Conservation (phyloP, 2,329 filamentous ascomycete genomes). For the Monosporascus sp. region DNA sequence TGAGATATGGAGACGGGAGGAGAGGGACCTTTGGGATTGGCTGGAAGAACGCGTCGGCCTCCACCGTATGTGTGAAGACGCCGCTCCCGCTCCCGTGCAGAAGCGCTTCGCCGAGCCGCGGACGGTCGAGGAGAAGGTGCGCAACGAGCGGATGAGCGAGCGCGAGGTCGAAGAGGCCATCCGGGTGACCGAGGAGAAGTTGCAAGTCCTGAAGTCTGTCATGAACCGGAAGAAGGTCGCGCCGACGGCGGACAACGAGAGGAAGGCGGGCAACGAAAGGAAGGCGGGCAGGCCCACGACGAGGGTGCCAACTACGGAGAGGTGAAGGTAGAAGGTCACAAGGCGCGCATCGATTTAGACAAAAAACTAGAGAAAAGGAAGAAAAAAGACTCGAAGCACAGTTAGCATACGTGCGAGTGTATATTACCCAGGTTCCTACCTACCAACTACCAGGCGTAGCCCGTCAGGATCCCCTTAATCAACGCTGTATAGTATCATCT, state of each 20-base stretch:
- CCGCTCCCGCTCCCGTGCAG: slow-evolving; percentile 28
- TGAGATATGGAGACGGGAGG: slow-evolving; percentile 84
- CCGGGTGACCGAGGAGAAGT: slow-evolving; percentile 76
- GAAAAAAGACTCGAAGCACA: background rate
- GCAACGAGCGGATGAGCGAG: slow-evolving; percentile 60
- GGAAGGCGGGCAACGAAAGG: slow-evolving; percentile 2
- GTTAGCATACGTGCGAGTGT: too few relatives aligned
- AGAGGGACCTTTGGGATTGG: slow-evolving; percentile 90
- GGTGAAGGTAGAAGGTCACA: slow-evolving; percentile 4
- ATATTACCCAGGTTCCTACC: too few relatives aligned
- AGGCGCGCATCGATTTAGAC: background rate
- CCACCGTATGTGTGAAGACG: slow-evolving; percentile 47
- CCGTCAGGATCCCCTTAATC: too few relatives aligned
- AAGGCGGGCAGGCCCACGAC: slow-evolving; percentile 11
- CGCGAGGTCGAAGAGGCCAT: slow-evolving; percentile 76
- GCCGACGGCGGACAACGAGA: slow-evolving; percentile 6
- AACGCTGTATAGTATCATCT: too few relatives aligned
- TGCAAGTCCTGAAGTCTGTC: slow-evolving; percentile 70
- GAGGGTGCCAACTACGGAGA: slow-evolving; percentile 10
- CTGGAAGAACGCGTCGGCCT: slow-evolving; percentile 79
- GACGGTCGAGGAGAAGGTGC: slow-evolving; percentile 54
- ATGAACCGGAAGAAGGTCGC: slow-evolving; percentile 51
- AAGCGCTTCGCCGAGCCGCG: slow-evolving; percentile 49
- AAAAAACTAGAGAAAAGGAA: background rate
- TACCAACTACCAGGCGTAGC: too few relatives aligned